Conservation (phyloP, 208 protist genomes). For the Borovskyia barvae region DNA sequence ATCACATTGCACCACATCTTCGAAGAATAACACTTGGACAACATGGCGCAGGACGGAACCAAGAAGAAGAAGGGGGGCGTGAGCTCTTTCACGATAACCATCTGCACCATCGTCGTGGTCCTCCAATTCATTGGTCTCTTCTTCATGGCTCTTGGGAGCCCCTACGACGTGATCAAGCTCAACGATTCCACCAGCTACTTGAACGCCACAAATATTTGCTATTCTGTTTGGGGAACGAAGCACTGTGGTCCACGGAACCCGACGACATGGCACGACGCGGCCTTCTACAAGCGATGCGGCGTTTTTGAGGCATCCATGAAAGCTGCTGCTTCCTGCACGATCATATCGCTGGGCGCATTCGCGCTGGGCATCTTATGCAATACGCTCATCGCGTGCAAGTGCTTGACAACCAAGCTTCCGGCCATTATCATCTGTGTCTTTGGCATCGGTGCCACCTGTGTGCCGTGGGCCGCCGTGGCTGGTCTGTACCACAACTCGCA, state of each 20-base stretch:
- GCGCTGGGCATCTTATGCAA: constrained; percentile 13
- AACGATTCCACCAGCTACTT: constrained; percentile 2
- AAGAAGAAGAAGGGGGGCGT: constrained; percentile 28
- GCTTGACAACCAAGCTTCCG: constrained; percentile 22
- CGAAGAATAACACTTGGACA: not conserved
- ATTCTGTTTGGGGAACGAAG: constrained; percentile 34
- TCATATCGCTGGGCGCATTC: constrained; percentile 22
- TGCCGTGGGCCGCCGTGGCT: constrained; percentile 20
- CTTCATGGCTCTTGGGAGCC: constrained; percentile 31
- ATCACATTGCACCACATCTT: no score
- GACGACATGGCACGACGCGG: constrained; percentile 21
- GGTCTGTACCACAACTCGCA: constrained; percentile 36
- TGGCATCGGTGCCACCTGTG: constrained; percentile 18
- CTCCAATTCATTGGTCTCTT: constrained; percentile 29
- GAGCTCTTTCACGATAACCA: constrained; percentile 2
- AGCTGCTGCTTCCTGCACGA: constrained; percentile 29
- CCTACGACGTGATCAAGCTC: constrained; percentile 32
- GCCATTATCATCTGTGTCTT: constrained; percentile 26
- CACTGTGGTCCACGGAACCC: constrained; percentile 22
- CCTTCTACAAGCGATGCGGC: constrained; percentile 24
- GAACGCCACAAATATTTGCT: constrained; percentile 15
- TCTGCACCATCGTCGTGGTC: constrained; percentile 14
- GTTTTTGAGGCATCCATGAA: constrained; percentile 36
- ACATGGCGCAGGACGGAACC: constrained; percentile 16
- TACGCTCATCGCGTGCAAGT: constrained; percentile 25